Conservation (phyloP, 140 eudicot species). For the Stevia rebaudiana region DNA sequence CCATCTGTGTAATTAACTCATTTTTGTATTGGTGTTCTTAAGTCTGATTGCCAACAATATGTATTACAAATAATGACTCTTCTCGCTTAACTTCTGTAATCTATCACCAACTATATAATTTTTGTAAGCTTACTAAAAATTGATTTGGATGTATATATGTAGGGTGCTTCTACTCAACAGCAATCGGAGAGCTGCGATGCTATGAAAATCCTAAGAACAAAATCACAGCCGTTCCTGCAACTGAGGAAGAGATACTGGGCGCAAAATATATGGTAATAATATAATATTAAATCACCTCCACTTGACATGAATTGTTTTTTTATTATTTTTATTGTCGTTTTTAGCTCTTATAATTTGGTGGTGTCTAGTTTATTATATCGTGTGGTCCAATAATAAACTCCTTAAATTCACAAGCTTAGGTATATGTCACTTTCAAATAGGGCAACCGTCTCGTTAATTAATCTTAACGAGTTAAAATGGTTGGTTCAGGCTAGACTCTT, state of each 20-base stretch:
- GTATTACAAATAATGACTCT: no score
- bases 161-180: constrained; percentile 90
- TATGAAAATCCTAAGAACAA: constrained; percentile 92
- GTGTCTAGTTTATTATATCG: background rate
- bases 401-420: background rate
- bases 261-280: constrained; percentile 81
- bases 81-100: no score
- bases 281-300: background rate
- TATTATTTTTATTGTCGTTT: background rate
- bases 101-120: background rate
- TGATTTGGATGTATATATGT: background rate
- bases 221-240: constrained; percentile 91
- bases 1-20: no score
- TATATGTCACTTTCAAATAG: background rate
- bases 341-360: background rate
- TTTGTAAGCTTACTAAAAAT: background rate
- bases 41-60: no score
- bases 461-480: no score
- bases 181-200: constrained; percentile 77
- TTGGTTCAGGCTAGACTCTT: no score
- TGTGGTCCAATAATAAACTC: constrained; percentile 20
- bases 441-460: no score
- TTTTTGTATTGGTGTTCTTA: no score
- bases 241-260: constrained; percentile 95
- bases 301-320: background rate